Base-by-base conservation (phyloP, 2,329 filamentous ascomycete genomes). In the Claviceps fusiformis region DNA sequence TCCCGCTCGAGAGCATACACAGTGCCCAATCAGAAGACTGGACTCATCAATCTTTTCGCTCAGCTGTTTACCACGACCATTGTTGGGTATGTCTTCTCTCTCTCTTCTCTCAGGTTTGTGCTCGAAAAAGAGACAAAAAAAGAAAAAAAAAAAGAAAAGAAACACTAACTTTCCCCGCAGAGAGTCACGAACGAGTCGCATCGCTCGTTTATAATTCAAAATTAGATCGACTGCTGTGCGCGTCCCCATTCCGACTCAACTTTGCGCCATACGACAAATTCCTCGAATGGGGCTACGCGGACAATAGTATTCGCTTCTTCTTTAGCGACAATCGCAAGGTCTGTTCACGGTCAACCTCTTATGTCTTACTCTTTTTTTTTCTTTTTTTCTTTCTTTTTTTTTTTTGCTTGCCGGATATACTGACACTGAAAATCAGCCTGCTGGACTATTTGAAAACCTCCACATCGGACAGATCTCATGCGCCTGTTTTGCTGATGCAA, bases 241-340 rank as follows among this genome's bases (percentile, higher is more conserved):
- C 89, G 3, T 87, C 88, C 17, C 83, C 90, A 0, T 89, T 95
- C 69, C 81, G 89, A 24, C 76, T 96, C 46, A 93, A 96, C 63
- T 83, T 97, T 13, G 87, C 91, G 0, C 91, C 92, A 0, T 95
- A 89, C 65, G 91, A 97, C 70, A 90, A 90, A 62, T 95, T 89
- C 64, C 79, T 97, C 61, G 90, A 96, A 71, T 97, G 92, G 92
- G 92, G 92, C 1, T 97, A 95, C 63, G 87, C 89, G 0, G 93
- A 98, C 68, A 89, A 88, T 62, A 95, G 89, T 61, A 80, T 98
- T 33, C 86, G 93, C 4, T 97, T 98, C 74, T 95, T 89, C 71
- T 82, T 86, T 55, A 83, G 86, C 50, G 89, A 95, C 61, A 88
- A 82, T 56, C 85, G 88, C 64, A 91, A 89, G 72, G 78, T 82